Evolutionary conservation across 257 asterid species (phyloP).

Genomic region (Jacaranda copaia): DNA sequence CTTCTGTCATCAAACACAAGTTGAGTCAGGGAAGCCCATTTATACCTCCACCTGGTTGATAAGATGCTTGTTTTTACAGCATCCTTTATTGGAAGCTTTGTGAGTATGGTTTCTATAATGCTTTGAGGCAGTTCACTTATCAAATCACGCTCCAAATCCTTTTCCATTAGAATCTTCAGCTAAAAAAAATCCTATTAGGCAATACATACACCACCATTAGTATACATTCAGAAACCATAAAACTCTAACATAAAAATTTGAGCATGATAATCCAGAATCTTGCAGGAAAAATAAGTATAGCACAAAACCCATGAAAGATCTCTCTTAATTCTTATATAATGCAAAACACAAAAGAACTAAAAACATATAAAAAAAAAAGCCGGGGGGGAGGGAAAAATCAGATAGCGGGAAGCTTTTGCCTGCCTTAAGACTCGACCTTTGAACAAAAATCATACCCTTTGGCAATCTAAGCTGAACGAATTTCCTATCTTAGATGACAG

Average conservation of each 20-base stretch:
- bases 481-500: neutral
- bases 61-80: slow-evolving; percentile 78
- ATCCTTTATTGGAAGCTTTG: slow-evolving; percentile 75
- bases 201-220: slow-evolving; percentile 29
- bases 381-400: neutral
- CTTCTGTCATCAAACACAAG: slow-evolving; percentile 75
- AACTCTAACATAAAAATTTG: neutral
- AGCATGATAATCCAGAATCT: slow-evolving; percentile 21
- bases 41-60: slow-evolving; percentile 82
- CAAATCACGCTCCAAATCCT: slow-evolving; percentile 53
- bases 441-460: neutral
- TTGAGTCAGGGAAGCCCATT: slow-evolving; percentile 77
- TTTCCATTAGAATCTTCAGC: slow-evolving; percentile 56
- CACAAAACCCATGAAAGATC: slow-evolving; percentile 20
- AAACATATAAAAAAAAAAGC: neutral
- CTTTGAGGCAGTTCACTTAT: slow-evolving; percentile 88
- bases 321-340: slow-evolving; percentile 18
- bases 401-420: neutral
- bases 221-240: neutral
- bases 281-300: neutral
- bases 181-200: slow-evolving; percentile 11
- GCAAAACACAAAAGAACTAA: neutral
- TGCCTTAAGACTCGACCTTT: slow-evolving; percentile 24
- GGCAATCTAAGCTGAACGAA: slow-evolving; percentile 14
- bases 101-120: slow-evolving; percentile 74